phyloP scores from a whole-genome alignment of 108 stramenopile genomes.

The Cyclotella sp. region DNA sequence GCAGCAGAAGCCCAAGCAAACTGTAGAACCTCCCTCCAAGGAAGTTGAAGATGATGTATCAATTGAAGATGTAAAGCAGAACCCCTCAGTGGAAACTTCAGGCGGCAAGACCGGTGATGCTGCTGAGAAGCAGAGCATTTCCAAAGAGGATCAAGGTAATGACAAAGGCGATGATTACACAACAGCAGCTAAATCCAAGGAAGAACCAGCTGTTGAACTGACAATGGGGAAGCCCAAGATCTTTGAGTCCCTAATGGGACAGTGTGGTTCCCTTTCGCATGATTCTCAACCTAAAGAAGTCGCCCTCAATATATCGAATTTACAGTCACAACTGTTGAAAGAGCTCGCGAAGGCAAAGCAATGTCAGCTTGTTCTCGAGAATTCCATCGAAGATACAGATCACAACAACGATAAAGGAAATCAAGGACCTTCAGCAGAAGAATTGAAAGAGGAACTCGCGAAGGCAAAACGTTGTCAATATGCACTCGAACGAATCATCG shows the following conservation, averaged over 20 bases:
- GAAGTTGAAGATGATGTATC: background rate
- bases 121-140: background rate
- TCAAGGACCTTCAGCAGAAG: conserved; percentile 2
- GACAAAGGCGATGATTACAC: background rate
- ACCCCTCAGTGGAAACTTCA: background rate
- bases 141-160: background rate
- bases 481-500: conserved; percentile 33
- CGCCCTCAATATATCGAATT: conserved; percentile 11
- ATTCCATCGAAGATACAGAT: conserved; percentile 2
- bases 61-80: background rate
- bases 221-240: background rate
- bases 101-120: background rate
- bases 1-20: conserved; percentile 1
- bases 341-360: conserved; percentile 37
- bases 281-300: background rate
- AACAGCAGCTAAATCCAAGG: background rate
- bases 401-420: background rate
- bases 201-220: background rate
- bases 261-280: conserved; percentile 14
- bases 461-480: conserved; percentile 39
- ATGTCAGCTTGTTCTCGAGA: conserved; percentile 20
- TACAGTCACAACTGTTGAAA: conserved; percentile 30
- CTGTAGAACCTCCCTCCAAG: background rate
- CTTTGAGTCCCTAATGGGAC: conserved; percentile 15
- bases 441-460: conserved; percentile 30